Conservation (phyloP, 352 stramenopile species). For the Pythium scleroteichum region DNA sequence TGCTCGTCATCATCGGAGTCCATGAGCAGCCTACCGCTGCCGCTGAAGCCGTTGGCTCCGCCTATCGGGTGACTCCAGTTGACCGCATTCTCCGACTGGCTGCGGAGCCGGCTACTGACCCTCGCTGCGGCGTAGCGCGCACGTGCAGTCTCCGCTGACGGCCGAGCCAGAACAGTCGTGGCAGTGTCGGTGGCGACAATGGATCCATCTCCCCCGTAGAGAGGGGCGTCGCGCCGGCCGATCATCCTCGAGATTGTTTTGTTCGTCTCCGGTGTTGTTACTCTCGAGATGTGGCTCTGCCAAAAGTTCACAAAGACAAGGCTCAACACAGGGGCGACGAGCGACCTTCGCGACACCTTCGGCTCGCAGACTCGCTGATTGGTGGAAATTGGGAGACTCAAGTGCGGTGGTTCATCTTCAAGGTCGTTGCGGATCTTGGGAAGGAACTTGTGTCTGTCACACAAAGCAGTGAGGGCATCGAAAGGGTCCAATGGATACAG, state of each 20-base stretch:
- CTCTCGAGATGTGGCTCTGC: not conserved
- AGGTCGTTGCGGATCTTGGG: conserved; percentile 9
- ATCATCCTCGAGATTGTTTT: conserved; percentile 18
- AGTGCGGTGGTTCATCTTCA: conserved; percentile 17
- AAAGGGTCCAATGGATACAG: too few species aligned
- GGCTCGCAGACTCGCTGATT: conserved; percentile 3
- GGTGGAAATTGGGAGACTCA: conserved; percentile 15
- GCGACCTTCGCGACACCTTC: conserved; percentile 26
- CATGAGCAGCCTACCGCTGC: conserved; percentile 12
- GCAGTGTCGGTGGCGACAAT: not conserved
- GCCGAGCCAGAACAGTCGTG: not conserved
- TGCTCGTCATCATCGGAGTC: conserved; percentile 23
- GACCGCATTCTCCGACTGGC: conserved; percentile 28
- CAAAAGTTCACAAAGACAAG: conserved; percentile 31
- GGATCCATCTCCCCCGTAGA: conserved; percentile 6
- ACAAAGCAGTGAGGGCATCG: not conserved
- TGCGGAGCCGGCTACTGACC: conserved; percentile 16
- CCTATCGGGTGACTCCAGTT: not conserved
- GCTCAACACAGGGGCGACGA: conserved; percentile 2
- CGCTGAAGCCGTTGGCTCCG: not conserved
- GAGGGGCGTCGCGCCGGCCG: conserved; percentile 15
- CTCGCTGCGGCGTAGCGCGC: not conserved
- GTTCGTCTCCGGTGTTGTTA: conserved; percentile 10
- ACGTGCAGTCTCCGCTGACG: conserved; percentile 4
- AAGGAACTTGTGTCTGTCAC: not conserved